Evolutionary conservation across 495 filamentous ascomycete genomes (phyloP).

Genomic region (Penicillium verhagenii): DNA sequence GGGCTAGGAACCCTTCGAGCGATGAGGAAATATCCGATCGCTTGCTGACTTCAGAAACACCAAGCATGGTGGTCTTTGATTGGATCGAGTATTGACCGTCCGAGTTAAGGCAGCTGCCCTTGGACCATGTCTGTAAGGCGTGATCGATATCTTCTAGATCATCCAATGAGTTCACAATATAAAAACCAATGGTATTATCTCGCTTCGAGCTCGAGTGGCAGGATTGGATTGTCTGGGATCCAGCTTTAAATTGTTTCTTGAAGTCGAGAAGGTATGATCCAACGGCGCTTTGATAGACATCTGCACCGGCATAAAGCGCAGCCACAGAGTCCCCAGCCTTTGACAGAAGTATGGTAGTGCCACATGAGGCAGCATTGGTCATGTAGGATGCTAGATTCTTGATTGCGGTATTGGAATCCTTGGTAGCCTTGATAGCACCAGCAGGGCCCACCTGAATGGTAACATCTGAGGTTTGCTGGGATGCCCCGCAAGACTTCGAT

Average conservation of each 20-base stretch:
- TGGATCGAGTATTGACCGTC: not conserved
- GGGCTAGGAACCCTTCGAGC: not conserved
- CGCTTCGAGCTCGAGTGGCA: not conserved
- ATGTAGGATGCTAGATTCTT: slow-evolving; percentile 3
- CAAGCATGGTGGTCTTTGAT: not conserved
- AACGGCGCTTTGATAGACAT: not conserved
- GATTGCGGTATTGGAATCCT: not conserved
- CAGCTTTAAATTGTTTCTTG: not conserved
- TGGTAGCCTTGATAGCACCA: not conserved
- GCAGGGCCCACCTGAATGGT: not conserved
- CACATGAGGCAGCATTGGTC: slow-evolving; percentile 5
- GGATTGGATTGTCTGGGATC: not conserved
- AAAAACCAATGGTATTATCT: not conserved
- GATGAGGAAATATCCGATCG: not conserved
- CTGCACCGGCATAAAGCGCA: slow-evolving; percentile 1
- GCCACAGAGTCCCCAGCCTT: not conserved
- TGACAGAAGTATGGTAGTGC: not conserved
- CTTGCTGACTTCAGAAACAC: not conserved
- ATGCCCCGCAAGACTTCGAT: not conserved
- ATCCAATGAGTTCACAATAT: not conserved
- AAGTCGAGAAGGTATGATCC: not conserved
- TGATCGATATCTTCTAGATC: not conserved
- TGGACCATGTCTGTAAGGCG: not conserved
- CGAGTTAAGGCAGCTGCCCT: not conserved
- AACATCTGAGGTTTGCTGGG: not conserved